These are phyloP conservation scores for Fraxinus dipetala DNA, from an alignment of 305 asterid genomes.

Conservation along the genomic window DNA sequence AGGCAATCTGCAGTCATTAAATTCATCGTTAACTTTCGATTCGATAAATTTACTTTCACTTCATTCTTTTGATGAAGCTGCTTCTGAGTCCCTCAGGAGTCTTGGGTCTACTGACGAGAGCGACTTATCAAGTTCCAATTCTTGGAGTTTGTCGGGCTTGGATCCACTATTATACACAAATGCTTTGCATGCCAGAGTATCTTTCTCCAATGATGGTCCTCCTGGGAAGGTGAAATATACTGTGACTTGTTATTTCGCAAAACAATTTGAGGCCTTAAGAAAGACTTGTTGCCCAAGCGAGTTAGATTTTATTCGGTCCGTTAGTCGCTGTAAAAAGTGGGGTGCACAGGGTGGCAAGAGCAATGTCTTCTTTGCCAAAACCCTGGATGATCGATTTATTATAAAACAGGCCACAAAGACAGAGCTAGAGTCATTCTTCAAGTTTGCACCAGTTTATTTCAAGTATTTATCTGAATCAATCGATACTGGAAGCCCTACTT, in stretches of 20 bases:
- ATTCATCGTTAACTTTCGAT: conserved; percentile 55
- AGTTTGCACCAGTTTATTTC: conserved; percentile 72
- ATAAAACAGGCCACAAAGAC: conserved; percentile 85
- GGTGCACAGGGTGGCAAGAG: conserved; percentile 97
- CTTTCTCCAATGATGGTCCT: conserved; percentile 68
- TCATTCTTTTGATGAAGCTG: conserved; percentile 50
- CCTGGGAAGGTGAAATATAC: conserved; percentile 66
- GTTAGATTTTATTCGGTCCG: conserved; percentile 68
- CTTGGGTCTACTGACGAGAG: conserved; percentile 47
- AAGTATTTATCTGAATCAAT: conserved; percentile 67
- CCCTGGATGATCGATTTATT: conserved; percentile 80
- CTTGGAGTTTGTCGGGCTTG: conserved; percentile 49
- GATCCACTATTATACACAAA: conserved; percentile 47
- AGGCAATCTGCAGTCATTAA: conserved; percentile 39
- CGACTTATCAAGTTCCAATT: conserved; percentile 37
- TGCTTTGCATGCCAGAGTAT: conserved; percentile 53
- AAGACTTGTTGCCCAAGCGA: conserved; percentile 57
- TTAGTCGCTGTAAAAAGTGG: conserved; percentile 88
- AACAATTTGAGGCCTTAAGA: conserved; percentile 73
- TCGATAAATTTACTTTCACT: conserved; percentile 48
- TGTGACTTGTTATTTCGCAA: conserved; percentile 73
- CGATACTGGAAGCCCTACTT: conserved; percentile 66
- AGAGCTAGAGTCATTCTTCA: conserved; percentile 74
- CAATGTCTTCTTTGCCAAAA: conserved; percentile 81
- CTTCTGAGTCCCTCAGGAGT: conserved; percentile 44